phyloP scores from a whole-genome alignment of 805 yeast genomes.

The Candida tallmaniae region DNA sequence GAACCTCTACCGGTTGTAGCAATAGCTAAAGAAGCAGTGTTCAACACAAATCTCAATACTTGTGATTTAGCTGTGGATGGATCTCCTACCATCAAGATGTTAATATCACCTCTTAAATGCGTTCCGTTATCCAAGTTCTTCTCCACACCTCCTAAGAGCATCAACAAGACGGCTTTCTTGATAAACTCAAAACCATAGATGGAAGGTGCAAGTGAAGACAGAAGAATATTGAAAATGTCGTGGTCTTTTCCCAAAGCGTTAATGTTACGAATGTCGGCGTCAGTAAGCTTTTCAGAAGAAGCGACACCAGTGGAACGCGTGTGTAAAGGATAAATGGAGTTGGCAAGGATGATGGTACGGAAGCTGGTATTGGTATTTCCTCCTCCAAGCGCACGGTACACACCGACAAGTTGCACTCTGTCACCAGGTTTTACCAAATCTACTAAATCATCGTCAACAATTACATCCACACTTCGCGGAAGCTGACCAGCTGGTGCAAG shows the following conservation, averaged over 20 bases:
- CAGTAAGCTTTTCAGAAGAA: conserved; percentile 63
- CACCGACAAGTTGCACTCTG: conserved; percentile 90
- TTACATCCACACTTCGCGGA: conserved; percentile 87
- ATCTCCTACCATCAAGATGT: conserved; percentile 95
- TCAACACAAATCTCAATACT: conserved; percentile 86
- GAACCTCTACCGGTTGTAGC: conserved; percentile 99
- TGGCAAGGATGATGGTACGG: conserved; percentile 78
- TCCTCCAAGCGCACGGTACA: conserved; percentile 87
- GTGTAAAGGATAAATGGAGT: conserved; percentile 84
- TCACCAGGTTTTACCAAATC: conserved; percentile 95
- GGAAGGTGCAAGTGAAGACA: conserved; percentile 91
- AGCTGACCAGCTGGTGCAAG: conserved; percentile 96
- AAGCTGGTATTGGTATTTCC: conserved; percentile 63
- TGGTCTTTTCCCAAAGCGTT: conserved; percentile 67
- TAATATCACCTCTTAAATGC: conserved; percentile 96
- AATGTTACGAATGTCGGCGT: conserved; percentile 80
- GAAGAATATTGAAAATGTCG: conserved; percentile 69
- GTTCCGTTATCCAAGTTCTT: conserved; percentile 93
- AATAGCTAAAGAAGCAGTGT: conserved; percentile 91
- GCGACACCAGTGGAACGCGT: conserved; percentile 85
- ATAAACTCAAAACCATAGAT: conserved; percentile 91
- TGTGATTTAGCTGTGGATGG: conserved; percentile 99
- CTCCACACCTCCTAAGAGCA: conserved; percentile 92
- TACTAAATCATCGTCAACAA: conserved; percentile 92
- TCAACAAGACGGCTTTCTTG: conserved; percentile 83